Base-by-base conservation (phyloP, 352 stramenopile genomes). In the Phytophthora cactorum region DNA sequence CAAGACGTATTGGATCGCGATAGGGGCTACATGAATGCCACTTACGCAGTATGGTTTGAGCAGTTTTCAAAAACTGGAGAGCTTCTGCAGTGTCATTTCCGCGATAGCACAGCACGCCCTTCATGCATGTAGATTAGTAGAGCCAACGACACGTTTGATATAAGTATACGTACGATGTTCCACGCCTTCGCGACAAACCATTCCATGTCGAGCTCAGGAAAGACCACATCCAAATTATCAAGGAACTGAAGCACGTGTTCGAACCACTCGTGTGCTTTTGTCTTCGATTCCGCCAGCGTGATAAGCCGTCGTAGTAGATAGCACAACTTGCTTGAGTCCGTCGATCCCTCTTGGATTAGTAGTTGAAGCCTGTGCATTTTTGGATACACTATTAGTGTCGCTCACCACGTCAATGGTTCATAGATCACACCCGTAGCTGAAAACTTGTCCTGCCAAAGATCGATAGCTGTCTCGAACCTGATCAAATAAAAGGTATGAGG, bases 111-210 rank as follows among this genome's bases (percentile, higher is more conserved):
- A 71, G 29, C 38, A 86, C 74, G 50, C 77, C 75, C 79, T 88
- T 56, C 4, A 60, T 34, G 17, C 14, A 51, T 28, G 17, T 15
- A 17, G 6, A 28, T 72, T 57, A 66, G 25, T 17, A 64, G 29
- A 60, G 7, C n/a, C 5, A 17, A 15, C 38, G 55, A 49, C 1
- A 55, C 1, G 9, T 47, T 45, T 29, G 8, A 51, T 14, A 5
- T 14, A 15, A 15, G 27, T 39, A n/a, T 38, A 78, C 72, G 41
- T 78, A 94, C 86, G 41, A 87, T 79, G 32, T 94, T 94, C 86
- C 86, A 94, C 3, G 81, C 72, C 57, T 89, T 92, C n/a, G 63
- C 71, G 27, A 90, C 68, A 36, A 94, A 84, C 84, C 86, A 94
- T 59, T 94, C 86, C 28, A 80, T 45, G 34, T 92, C 84, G 29